phyloP scores from a whole-genome alignment of 352 stramenopile genomes.

The Phytophthora crassamura region DNA sequence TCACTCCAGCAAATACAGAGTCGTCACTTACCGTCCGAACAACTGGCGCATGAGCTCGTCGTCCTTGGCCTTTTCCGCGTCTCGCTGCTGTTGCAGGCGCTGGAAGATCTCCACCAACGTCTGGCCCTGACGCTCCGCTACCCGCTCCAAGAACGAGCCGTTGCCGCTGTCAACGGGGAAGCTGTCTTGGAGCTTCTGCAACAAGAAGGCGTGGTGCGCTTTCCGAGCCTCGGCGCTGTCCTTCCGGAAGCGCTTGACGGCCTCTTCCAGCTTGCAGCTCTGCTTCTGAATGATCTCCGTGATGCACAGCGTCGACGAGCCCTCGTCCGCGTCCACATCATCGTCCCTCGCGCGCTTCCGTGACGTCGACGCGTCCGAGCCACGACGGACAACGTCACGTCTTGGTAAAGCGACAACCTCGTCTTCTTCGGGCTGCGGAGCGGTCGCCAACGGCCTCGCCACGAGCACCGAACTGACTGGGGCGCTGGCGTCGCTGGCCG shows the following conservation, averaged over 20 bases:
- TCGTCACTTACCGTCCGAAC: slow-evolving; percentile 21
- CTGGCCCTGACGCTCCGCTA: slow-evolving; percentile 43
- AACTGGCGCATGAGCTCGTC: slow-evolving; percentile 38
- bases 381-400: slow-evolving; percentile 12
- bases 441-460: neutral
- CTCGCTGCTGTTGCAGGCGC: slow-evolving; percentile 36
- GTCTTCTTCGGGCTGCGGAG: slow-evolving; percentile 10
- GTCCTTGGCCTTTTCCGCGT: slow-evolving; percentile 39
- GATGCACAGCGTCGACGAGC: slow-evolving; percentile 37
- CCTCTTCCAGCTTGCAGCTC: slow-evolving; percentile 39
- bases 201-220: slow-evolving; percentile 44
- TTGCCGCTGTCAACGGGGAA: slow-evolving; percentile 41
- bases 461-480: slow-evolving; percentile 1
- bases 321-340: neutral
- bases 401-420: slow-evolving; percentile 1
- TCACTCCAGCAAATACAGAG: slow-evolving; percentile 8
- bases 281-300: slow-evolving; percentile 49
- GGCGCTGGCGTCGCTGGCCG: slow-evolving; percentile 27
- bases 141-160: slow-evolving; percentile 44
- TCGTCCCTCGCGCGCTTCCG: slow-evolving; percentile 27
- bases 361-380: slow-evolving; percentile 1
- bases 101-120: slow-evolving; percentile 47
- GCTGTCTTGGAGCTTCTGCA: slow-evolving; percentile 44
- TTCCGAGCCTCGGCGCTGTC: slow-evolving; percentile 41
- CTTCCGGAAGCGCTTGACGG: slow-evolving; percentile 51